phyloP scores from a whole-genome alignment of 345 rosid genomes.

The Mallotus nudiflorus region DNA sequence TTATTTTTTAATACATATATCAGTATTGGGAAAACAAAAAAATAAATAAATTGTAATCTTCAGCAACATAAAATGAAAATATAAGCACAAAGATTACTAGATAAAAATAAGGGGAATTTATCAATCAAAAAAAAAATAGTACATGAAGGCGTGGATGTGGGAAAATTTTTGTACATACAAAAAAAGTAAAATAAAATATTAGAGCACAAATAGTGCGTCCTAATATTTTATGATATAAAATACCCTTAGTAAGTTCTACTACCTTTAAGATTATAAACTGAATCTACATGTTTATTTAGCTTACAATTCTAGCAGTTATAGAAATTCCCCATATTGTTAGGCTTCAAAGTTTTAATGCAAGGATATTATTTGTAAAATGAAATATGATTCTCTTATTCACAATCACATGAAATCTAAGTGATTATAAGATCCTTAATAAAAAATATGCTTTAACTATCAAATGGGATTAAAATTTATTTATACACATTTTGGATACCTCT shows the following conservation, averaged over 20 bases:
- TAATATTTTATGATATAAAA: not conserved
- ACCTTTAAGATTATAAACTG: not conserved
- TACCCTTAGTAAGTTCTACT: not conserved
- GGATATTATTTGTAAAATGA: too few species aligned
- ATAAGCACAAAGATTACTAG: not conserved
- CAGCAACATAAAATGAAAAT: not conserved
- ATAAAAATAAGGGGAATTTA: not conserved
- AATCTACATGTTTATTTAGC: not conserved
- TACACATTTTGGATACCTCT: too few species aligned
- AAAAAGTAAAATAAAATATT: not conserved
- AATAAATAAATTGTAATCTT: not conserved
- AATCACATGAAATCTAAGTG: too few species aligned
- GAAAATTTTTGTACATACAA: not conserved
- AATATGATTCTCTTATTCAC: too few species aligned
- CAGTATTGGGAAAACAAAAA: not conserved
- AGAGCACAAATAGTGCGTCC: not conserved
- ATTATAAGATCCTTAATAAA: too few species aligned
- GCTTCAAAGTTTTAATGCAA: too few species aligned
- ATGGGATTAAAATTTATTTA: not conserved
- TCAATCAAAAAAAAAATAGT: not conserved
- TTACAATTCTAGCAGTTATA: not conserved
- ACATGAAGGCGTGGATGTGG: not conserved
- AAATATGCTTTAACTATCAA: too few species aligned
- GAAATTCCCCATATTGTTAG: too few species aligned
- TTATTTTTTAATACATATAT: not conserved